phyloP scores from a whole-genome alignment of 306 rosid genomes.

The Potentilla sterilis region DNA sequence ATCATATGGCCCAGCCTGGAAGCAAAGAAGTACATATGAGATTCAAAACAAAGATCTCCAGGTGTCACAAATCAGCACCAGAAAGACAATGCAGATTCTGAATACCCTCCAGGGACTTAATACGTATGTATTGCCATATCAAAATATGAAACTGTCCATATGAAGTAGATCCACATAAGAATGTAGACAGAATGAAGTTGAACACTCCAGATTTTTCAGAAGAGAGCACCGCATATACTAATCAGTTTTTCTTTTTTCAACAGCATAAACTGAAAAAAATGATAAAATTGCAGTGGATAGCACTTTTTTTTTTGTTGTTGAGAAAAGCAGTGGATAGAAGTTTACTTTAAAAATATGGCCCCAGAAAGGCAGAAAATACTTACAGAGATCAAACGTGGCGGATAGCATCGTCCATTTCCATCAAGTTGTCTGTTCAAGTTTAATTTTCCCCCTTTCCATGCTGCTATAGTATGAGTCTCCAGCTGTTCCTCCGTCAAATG shows the following conservation, averaged over 20 bases:
- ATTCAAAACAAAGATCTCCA: background rate
- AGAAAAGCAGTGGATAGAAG: background rate
- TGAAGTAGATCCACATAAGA: conserved; percentile 2
- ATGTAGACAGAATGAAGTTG: conserved; percentile 7
- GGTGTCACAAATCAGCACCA: conserved; percentile 15
- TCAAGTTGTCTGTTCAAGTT: conserved; percentile 40
- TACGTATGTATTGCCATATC: background rate
- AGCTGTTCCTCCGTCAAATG: conserved; percentile 82
- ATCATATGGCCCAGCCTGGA: conserved; percentile 75
- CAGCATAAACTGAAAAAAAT: background rate
- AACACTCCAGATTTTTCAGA: background rate
- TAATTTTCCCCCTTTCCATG: conserved; percentile 80
- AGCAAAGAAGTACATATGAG: conserved; percentile 18
- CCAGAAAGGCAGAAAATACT: conserved; percentile 42
- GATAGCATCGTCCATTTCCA: conserved; percentile 46
- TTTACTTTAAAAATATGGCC: background rate
- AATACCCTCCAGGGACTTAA: background rate
- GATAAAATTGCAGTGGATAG: background rate
- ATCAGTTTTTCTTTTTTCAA: background rate
- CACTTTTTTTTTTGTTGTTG: no score
- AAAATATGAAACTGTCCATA: background rate
- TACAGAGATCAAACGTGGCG: conserved; percentile 56
- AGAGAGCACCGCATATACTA: background rate
- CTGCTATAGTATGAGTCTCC: conserved; percentile 80
- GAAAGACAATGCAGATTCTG: background rate